phyloP scores from a whole-genome alignment of 345 rosid species.

The Melaleuca alternifolia region DNA sequence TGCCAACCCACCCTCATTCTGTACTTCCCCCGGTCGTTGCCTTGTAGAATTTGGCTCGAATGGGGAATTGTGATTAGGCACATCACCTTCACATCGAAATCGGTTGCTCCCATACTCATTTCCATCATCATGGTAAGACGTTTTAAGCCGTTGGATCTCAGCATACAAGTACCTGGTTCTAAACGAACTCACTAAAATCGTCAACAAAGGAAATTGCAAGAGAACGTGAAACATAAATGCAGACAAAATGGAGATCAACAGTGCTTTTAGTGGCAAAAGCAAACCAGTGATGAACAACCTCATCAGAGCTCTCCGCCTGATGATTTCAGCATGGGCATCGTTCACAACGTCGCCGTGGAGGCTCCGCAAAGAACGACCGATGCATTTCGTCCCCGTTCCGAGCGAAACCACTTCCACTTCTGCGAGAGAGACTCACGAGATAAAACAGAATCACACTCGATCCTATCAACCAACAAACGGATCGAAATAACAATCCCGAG shows the following conservation, averaged over 20 bases:
- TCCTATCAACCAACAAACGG: background rate
- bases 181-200: background rate
- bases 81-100: constrained; percentile 14
- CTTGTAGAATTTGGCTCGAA: constrained; percentile 25
- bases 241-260: no score
- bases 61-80: constrained; percentile 2
- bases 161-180: constrained; percentile 54
- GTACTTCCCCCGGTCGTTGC: constrained; percentile 20
- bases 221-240: no score
- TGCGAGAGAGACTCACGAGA: background rate
- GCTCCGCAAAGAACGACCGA: constrained; percentile 54
- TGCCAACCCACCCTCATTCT: constrained; percentile 50
- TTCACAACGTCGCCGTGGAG: constrained; percentile 67
- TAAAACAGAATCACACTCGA: background rate
- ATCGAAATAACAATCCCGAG: background rate
- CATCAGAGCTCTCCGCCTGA: constrained; percentile 68
- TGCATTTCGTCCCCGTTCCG: constrained; percentile 88
- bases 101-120: constrained; percentile 4
- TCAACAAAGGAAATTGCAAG: background rate
- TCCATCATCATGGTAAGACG: background rate
- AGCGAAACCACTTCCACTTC: constrained; percentile 61
- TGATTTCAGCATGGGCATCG: constrained; percentile 87
- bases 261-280: background rate
- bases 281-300: constrained; percentile 24
- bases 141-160: constrained; percentile 38